Conservation (phyloP, 2,329 filamentous ascomycete species). For the Talaromyces sp. region DNA sequence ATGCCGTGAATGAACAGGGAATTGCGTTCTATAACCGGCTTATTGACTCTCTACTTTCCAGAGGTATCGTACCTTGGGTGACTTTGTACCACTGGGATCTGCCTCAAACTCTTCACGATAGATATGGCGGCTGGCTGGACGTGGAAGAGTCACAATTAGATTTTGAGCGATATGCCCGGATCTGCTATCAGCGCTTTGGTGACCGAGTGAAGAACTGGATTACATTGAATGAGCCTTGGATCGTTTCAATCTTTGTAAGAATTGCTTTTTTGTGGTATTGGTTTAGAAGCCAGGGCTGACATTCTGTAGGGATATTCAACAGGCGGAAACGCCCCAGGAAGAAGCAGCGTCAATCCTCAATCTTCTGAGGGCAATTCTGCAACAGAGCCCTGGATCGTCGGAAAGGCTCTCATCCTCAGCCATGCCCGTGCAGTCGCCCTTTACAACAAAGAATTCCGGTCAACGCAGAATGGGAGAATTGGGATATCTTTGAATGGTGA, state of each 20-base stretch:
- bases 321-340: slow-evolving; percentile 19
- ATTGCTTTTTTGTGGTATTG: not conserved
- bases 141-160: slow-evolving; percentile 29
- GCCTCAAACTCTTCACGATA: slow-evolving; percentile 34
- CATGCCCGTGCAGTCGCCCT: slow-evolving; percentile 24
- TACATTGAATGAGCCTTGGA: slow-evolving; percentile 38
- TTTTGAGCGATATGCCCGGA: slow-evolving; percentile 40
- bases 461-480: slow-evolving; percentile 22
- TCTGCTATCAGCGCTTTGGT: slow-evolving; percentile 39
- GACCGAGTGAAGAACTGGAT: slow-evolving; percentile 40
- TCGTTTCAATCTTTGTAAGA: slow-evolving; percentile 23
- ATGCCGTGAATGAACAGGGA: slow-evolving; percentile 42
- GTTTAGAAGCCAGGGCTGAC: not conserved
- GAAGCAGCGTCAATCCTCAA: slow-evolving; percentile 18
- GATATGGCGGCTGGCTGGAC: slow-evolving; percentile 33
- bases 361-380: slow-evolving; percentile 20
- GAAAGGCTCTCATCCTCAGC: slow-evolving; percentile 27
- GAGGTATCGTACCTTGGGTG: slow-evolving; percentile 39
- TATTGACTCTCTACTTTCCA: slow-evolving; percentile 39
- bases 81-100: slow-evolving; percentile 45
- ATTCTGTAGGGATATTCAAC: not conserved
- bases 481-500: slow-evolving; percentile 24
- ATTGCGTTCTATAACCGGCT: slow-evolving; percentile 46
- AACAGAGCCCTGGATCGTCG: slow-evolving; percentile 27
- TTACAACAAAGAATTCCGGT: slow-evolving; percentile 24